These are phyloP conservation scores for Crithidia expoeki DNA, from an alignment of 208 protist genomes.

Conservation along the genomic window DNA sequence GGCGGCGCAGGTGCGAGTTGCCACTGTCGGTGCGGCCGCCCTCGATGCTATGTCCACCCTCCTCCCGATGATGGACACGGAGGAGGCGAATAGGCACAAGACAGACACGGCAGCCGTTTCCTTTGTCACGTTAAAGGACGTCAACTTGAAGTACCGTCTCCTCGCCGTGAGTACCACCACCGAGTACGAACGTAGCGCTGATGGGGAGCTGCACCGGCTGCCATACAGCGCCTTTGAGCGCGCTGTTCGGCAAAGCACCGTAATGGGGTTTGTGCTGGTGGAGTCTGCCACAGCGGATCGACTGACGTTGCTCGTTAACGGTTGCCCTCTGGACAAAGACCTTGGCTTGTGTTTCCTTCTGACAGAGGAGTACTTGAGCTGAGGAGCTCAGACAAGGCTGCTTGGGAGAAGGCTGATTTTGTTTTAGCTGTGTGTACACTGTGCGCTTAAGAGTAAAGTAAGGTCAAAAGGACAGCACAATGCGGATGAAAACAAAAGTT, in stretches of 20 bases:
- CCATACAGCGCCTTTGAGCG: constrained; percentile 55
- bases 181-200: constrained; percentile 47
- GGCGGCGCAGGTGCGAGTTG: constrained; percentile 43
- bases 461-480: no score
- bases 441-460: no score
- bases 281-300: constrained; percentile 43
- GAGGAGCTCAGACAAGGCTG: not conserved
- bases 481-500: no score
- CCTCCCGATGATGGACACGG: constrained; percentile 66
- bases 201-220: constrained; percentile 54
- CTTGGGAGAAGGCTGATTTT: not conserved
- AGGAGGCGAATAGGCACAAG: constrained; percentile 19
- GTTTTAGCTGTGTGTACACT: no score
- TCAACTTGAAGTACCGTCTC: constrained; percentile 63
- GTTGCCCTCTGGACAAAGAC: constrained; percentile 42
- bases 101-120: constrained; percentile 41
- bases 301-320: constrained; percentile 56
- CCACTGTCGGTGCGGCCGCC: constrained; percentile 44
- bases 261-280: constrained; percentile 70
- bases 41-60: constrained; percentile 51
- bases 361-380: constrained; percentile 44
- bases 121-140: constrained; percentile 51
- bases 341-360: constrained; percentile 60
- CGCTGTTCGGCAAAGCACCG: constrained; percentile 29
- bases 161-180: constrained; percentile 60